phyloP scores from a whole-genome alignment of 2,329 filamentous ascomycete species.

The Pestalotiopsis sp. region DNA sequence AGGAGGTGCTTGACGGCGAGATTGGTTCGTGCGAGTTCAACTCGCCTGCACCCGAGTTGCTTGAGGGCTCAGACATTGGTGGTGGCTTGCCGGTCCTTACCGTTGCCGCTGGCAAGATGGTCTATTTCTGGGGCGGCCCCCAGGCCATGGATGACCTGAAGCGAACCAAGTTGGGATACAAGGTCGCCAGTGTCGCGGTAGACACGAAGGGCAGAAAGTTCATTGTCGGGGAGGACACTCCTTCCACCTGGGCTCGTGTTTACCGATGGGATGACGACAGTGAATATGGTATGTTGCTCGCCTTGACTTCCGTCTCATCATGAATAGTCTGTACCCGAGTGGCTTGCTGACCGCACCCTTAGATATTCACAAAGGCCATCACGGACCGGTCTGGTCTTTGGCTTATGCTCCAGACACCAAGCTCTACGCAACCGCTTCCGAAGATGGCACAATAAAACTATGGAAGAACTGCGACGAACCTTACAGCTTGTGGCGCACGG shows the following conservation, averaged over 20 bases:
- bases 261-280: slow-evolving; percentile 83
- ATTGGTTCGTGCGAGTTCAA: slow-evolving; percentile 94
- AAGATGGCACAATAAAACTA: slow-evolving; percentile 97
- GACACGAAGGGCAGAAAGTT: slow-evolving; percentile 80
- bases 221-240: slow-evolving; percentile 82
- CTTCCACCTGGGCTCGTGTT: slow-evolving; percentile 94
- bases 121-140: slow-evolving; percentile 85
- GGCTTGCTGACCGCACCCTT: slow-evolving; percentile 19
- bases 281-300: slow-evolving; percentile 64
- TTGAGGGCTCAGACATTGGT: slow-evolving; percentile 62
- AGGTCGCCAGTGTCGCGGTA: slow-evolving; percentile 86
- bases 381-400: slow-evolving; percentile 95
- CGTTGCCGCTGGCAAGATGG: slow-evolving; percentile 90
- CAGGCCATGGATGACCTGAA: slow-evolving; percentile 74
- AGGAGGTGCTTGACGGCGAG: slow-evolving; percentile 77
- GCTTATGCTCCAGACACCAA: slow-evolving; percentile 95
- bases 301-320: not conserved
- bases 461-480: slow-evolving; percentile 70
- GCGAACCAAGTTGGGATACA: slow-evolving; percentile 75
- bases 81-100: slow-evolving; percentile 73
- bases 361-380: slow-evolving; percentile 96
- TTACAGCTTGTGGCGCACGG: slow-evolving; percentile 59
- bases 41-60: slow-evolving; percentile 58
- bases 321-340: not conserved
- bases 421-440: slow-evolving; percentile 92